phyloP scores from a whole-genome alignment of 148 eudicot genomes.

The Vaccinium corymbosum region DNA sequence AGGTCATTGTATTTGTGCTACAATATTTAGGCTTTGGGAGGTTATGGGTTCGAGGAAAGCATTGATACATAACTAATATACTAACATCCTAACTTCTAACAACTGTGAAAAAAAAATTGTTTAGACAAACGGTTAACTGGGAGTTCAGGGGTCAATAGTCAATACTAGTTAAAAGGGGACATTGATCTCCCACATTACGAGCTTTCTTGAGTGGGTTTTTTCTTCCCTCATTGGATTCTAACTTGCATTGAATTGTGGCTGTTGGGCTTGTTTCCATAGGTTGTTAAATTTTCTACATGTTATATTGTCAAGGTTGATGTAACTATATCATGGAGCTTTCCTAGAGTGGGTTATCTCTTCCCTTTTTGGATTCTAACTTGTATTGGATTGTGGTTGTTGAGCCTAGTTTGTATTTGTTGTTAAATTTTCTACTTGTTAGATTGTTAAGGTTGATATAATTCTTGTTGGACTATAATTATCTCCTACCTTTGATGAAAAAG shows the following conservation, averaged over 20 bases:
- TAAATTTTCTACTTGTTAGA: not conserved
- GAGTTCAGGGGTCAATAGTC: not conserved
- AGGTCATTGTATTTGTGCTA: not conserved
- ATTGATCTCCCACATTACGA: not conserved
- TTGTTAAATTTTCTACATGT: not conserved
- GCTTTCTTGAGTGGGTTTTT: not conserved
- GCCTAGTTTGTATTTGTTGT: not conserved
- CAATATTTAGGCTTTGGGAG: not conserved
- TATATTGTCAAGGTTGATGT: not conserved
- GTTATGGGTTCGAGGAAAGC: too few relatives aligned
- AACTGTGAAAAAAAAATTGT: not conserved
- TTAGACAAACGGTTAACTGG: not conserved
- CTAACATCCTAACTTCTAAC: too few relatives aligned
- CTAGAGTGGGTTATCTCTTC: not conserved
- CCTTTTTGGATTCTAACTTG: not conserved
- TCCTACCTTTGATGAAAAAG: not conserved
- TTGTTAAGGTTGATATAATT: not conserved
- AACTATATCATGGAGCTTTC: not conserved
- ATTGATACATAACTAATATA: too few relatives aligned
- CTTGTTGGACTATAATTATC: not conserved
- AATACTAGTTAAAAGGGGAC: not conserved
- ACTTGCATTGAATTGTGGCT: not conserved
- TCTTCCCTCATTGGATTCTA: not conserved
- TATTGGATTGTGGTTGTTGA: not conserved
- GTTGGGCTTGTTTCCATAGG: not conserved